Percentiles rank a stretch among this genome's conserved stretches.
Conservation (phyloP, 2,329 filamentous ascomycete species). For the Xylariaceae sp. region DNA sequence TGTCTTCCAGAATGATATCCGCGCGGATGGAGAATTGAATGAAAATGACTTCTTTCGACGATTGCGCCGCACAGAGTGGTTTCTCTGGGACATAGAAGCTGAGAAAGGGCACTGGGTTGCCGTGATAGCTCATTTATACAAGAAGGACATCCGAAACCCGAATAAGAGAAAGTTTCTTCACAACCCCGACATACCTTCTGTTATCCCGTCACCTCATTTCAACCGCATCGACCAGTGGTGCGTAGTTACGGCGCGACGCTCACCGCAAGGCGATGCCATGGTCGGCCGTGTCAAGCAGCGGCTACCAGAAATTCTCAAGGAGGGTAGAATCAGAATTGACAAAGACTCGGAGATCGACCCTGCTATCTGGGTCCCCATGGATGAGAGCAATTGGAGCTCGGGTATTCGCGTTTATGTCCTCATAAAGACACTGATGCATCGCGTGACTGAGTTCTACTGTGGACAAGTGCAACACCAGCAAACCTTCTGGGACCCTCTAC, state of each 20-base stretch:
- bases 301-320: constrained; percentile 8
- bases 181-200: not conserved
- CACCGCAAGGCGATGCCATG: not conserved
- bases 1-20: constrained; percentile 6
- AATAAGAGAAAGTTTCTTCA: not conserved
- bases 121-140: constrained; percentile 23
- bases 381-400: constrained; percentile 16
- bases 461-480: not conserved
- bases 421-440: constrained; percentile 27
- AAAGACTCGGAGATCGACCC: not conserved
- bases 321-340: constrained; percentile 17
- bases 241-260: constrained; percentile 13
- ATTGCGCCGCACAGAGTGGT: constrained; percentile 21
- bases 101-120: constrained; percentile 25
- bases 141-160: not conserved
- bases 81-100: constrained; percentile 28
- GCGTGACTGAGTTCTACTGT: constrained; percentile 23
- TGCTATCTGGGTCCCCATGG: constrained; percentile 22
- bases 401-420: constrained; percentile 25
- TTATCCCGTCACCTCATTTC: not conserved
- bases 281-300: constrained; percentile 16
- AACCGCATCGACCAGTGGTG: constrained; percentile 23
- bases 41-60: constrained; percentile 23
- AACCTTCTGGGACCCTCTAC: constrained; percentile 22
- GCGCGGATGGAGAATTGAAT: not conserved